Conservation (phyloP, 2,329 filamentous ascomycete genomes). For the Paraphaeosphaeria sporulosa region DNA sequence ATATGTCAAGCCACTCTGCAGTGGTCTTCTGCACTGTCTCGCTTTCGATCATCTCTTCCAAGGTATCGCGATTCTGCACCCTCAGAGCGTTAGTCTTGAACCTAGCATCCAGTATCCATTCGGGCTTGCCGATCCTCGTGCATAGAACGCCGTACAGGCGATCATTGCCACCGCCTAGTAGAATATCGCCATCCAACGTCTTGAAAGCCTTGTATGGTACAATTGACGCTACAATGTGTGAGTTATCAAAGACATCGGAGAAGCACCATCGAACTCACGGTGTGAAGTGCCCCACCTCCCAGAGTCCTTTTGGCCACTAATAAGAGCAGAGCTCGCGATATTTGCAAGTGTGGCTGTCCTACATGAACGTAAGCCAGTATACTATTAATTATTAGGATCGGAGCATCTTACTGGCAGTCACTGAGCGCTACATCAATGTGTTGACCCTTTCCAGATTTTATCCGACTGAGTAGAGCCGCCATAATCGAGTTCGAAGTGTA, state of each 20-base stretch:
- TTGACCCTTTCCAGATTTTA: conserved; percentile 79
- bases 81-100: conserved; percentile 67
- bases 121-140: conserved; percentile 63
- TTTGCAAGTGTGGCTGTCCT: conserved; percentile 93
- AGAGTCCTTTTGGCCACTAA: conserved; percentile 85
- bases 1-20: conserved; percentile 82
- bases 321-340: conserved; percentile 88
- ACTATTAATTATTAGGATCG: no score
- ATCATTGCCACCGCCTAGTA: conserved; percentile 71
- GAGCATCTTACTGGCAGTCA: no score
- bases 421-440: conserved; percentile 91
- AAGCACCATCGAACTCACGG: conserved; percentile 62
- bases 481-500: conserved; percentile 97
- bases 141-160: conserved; percentile 67
- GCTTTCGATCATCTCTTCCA: conserved; percentile 81
- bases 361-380: no score
- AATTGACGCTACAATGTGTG: conserved; percentile 75
- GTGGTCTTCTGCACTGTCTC: conserved; percentile 81
- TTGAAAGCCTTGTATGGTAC: conserved; percentile 90
- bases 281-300: conserved; percentile 97
- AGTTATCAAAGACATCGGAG: conserved; percentile 9
- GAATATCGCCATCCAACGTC: conserved; percentile 68
- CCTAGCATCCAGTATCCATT: conserved; percentile 64
- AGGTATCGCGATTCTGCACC: conserved; percentile 73
- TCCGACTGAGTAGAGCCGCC: conserved; percentile 83